Percentiles rank a stretch among this genome's conserved stretches.
Evolutionary conservation across 495 filamentous ascomycete species (phyloP).

Genomic region (Trichoderma reesei): DNA sequence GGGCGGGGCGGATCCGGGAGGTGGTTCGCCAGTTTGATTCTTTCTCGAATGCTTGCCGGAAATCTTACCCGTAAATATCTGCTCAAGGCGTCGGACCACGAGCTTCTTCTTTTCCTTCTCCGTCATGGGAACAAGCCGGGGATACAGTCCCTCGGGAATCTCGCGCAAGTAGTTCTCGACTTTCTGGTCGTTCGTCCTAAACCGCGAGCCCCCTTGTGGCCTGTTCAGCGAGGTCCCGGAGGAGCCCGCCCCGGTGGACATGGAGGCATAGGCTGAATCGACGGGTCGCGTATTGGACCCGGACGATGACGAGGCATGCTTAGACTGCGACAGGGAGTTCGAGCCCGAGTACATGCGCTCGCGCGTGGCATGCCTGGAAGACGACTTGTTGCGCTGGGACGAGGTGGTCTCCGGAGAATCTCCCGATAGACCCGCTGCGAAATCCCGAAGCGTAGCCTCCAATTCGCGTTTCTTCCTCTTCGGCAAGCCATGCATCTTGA

Average conservation of each 20-base stretch:
- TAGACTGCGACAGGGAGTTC: constrained; percentile 20
- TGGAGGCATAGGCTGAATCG: constrained; percentile 68
- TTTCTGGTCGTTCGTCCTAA: constrained; percentile 35
- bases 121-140: constrained; percentile 42
- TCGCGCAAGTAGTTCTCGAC: constrained; percentile 51
- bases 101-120: constrained; percentile 62
- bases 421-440: constrained; percentile 45
- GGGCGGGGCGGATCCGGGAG: constrained; percentile 5
- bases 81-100: constrained; percentile 61
- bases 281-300: constrained; percentile 45
- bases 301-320: constrained; percentile 39
- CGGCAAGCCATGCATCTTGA: constrained; percentile 60
- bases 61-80: constrained; percentile 66
- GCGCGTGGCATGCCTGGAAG: constrained; percentile 19
- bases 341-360: constrained; percentile 19
- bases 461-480: constrained; percentile 59
- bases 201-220: constrained; percentile 15
- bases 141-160: constrained; percentile 50
- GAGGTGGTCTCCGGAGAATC: constrained; percentile 29
- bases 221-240: constrained; percentile 21
- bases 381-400: constrained; percentile 20
- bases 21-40: not conserved
- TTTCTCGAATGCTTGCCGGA: constrained; percentile 20
- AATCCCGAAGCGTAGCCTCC: constrained; percentile 58
- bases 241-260: constrained; percentile 46